Evolutionary conservation across 169 alveolate species (phyloP).

Genomic region (Cyclospora cayetanensis): DNA sequence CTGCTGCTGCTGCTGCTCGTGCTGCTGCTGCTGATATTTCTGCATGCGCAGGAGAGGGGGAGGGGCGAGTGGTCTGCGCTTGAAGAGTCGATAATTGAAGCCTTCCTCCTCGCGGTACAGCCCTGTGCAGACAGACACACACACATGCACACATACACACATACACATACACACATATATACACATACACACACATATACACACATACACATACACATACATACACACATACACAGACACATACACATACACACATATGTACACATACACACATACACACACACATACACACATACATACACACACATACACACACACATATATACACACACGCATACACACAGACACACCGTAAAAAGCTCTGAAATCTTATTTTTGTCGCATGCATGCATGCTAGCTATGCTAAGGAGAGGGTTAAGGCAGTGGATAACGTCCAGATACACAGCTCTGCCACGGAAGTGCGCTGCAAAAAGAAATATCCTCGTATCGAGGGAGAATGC

Average conservation of each 20-base stretch:
- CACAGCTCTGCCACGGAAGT: too few relatives aligned
- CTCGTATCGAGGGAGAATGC: too few relatives aligned
- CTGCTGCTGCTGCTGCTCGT: conserved; percentile 28
- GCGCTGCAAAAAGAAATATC: too few relatives aligned
- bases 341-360: not conserved
- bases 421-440: too few relatives aligned
- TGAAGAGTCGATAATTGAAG: conserved; percentile 81
- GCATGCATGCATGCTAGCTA: too few relatives aligned
- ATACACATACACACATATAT: not conserved
- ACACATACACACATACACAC: not conserved
- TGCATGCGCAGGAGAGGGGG: not conserved
- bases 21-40: not conserved
- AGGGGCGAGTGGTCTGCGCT: conserved; percentile 75
- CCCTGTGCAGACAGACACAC: conserved; percentile 72
- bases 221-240: not conserved
- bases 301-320: not conserved
- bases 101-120: conserved; percentile 84
- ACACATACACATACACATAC: not conserved
- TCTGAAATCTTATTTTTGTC: too few relatives aligned
- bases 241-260: not conserved
- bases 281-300: not conserved
- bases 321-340: not conserved
- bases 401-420: too few relatives aligned
- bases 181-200: not conserved
- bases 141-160: not conserved